These are phyloP conservation scores for Vigna hirtella DNA, from an alignment of 306 rosid genomes.

Conservation along the genomic window DNA sequence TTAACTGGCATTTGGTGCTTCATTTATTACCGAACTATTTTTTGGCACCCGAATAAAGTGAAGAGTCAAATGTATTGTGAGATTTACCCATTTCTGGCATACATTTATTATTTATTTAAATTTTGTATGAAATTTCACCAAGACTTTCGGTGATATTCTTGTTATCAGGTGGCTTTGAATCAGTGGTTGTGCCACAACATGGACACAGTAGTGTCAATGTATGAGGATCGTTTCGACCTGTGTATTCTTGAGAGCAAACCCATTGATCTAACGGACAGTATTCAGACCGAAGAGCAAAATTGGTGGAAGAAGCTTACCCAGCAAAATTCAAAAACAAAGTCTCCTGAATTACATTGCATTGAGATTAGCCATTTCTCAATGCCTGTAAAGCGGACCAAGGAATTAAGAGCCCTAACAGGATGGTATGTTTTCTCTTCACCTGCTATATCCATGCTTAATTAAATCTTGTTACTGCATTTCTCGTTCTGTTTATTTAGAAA, in stretches of 20 bases:
- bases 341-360: slow-evolving; percentile 50
- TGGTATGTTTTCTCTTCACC: slow-evolving; percentile 63
- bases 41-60: slow-evolving; percentile 6
- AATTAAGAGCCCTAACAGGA: slow-evolving; percentile 83
- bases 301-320: slow-evolving; percentile 80
- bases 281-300: slow-evolving; percentile 55
- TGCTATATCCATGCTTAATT: slow-evolving; percentile 15
- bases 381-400: slow-evolving; percentile 85
- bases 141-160: slow-evolving; percentile 22
- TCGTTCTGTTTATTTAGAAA: not conserved
- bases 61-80: slow-evolving; percentile 27
- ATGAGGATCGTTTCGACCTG: slow-evolving; percentile 91
- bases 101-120: slow-evolving; percentile 19
- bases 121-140: slow-evolving; percentile 28
- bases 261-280: slow-evolving; percentile 54
- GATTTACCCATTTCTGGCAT: slow-evolving; percentile 6
- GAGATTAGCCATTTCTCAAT: slow-evolving; percentile 64
- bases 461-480: slow-evolving; percentile 11
- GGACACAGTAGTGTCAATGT: slow-evolving; percentile 91
- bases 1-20: not conserved
- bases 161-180: slow-evolving; percentile 79
- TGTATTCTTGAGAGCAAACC: slow-evolving; percentile 65
- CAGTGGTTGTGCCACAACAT: slow-evolving; percentile 89
- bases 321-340: slow-evolving; percentile 49
- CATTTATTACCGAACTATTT: slow-evolving; percentile 3